These are phyloP conservation scores for Mortierella sp. DNA, from an alignment of 371 early-diverging fungal genomes.

Conservation along the genomic window DNA sequence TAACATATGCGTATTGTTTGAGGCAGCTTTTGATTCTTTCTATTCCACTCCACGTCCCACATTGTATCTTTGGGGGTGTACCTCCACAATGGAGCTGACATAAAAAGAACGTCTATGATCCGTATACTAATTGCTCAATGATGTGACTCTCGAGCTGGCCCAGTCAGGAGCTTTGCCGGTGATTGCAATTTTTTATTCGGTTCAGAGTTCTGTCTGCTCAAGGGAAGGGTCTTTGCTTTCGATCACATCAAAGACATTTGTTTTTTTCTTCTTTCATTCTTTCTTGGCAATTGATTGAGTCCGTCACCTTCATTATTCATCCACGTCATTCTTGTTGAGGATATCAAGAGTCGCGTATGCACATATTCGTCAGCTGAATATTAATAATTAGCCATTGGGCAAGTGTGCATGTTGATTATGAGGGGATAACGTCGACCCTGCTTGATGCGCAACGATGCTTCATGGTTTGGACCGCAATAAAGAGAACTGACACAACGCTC, in stretches of 20 bases:
- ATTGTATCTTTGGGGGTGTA: not conserved
- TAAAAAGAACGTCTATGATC: not conserved
- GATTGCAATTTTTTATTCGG: conserved; percentile 4
- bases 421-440: not conserved
- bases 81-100: conserved; percentile 7
- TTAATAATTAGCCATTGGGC: not conserved
- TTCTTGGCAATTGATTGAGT: not conserved
- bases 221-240: not conserved
- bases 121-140: not conserved
- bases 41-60: not conserved
- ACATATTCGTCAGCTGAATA: not conserved
- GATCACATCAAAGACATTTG: conserved; percentile 4
- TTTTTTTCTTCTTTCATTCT: not conserved
- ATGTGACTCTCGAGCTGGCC: not conserved
- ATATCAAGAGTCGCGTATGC: not conserved
- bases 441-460: not conserved
- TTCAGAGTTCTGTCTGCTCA: not conserved
- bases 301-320: not conserved
- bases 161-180: conserved; percentile 13
- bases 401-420: not conserved
- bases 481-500: not conserved
- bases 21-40: not conserved
- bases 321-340: not conserved
- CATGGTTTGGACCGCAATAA: conserved; percentile 8
- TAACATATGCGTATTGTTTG: too few species aligned